Conservation (phyloP, 2,329 filamentous ascomycete genomes). For the Cladobotryum protrusum region DNA sequence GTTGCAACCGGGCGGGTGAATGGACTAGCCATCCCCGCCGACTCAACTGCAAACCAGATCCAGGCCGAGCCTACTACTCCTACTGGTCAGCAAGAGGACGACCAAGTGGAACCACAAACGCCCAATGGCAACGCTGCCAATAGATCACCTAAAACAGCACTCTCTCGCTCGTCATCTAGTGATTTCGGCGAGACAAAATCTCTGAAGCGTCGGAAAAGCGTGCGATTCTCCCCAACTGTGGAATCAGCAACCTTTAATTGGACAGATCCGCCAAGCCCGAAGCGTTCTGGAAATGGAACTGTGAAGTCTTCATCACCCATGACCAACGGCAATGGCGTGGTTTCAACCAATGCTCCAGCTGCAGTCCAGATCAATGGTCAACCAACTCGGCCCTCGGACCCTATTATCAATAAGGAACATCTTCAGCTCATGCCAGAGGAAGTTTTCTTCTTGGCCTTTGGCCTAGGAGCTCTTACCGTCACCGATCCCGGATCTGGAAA, state of each 20-base stretch:
- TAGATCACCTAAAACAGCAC: not conserved
- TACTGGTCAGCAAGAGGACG: conserved; percentile 4
- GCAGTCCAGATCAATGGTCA: conserved; percentile 4
- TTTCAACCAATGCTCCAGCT: conserved; percentile 3
- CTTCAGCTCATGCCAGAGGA: conserved; percentile 89
- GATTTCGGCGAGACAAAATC: conserved; percentile 17
- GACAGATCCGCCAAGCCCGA: conserved; percentile 46
- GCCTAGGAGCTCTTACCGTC: conserved; percentile 66
- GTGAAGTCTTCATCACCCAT: conserved; percentile 16
- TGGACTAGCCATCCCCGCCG: not conserved
- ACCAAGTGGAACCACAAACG: conserved; percentile 5
- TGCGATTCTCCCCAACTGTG: conserved; percentile 63
- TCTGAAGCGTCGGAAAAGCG: conserved; percentile 52
- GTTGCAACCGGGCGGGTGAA: not conserved
- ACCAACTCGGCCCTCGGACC: not conserved
- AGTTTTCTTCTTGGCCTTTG: conserved; percentile 83
- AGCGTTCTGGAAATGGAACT: conserved; percentile 18
- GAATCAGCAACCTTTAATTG: conserved; percentile 56
- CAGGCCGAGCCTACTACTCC: not conserved
- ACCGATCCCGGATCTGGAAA: conserved; percentile 40
- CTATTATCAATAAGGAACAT: conserved; percentile 61
- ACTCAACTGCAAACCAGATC: not conserved
- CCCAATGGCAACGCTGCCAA: conserved; percentile 11
- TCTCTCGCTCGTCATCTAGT: conserved; percentile 14
- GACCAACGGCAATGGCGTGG: conserved; percentile 15